Conservation (phyloP, 1,139 yeast genomes). For the Saccharomyces hybrid region DNA sequence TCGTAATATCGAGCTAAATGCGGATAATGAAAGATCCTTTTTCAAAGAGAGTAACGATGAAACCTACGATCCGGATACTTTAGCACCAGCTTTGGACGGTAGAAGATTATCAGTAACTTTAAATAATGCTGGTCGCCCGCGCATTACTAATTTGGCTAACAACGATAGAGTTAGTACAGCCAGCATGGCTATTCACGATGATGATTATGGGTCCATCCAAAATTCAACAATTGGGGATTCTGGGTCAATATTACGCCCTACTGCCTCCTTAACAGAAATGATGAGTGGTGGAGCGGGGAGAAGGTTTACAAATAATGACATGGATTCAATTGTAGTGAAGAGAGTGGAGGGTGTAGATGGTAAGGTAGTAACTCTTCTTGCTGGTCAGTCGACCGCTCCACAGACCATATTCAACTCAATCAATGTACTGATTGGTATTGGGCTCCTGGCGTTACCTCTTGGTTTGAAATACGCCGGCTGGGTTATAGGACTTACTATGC, state of each 20-base stretch:
- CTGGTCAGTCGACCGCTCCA: constrained; percentile 79
- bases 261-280: constrained; percentile 21
- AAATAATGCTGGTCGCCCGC: constrained; percentile 20
- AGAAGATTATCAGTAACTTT: constrained; percentile 46
- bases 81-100: constrained; percentile 60
- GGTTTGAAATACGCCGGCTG: constrained; percentile 79
- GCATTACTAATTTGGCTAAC: constrained; percentile 7
- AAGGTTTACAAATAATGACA: constrained; percentile 19
- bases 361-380: constrained; percentile 60
- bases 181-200: constrained; percentile 13
- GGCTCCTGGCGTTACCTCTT: constrained; percentile 73
- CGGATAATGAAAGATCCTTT: constrained; percentile 39
- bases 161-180: constrained; percentile 18
- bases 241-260: constrained; percentile 17
- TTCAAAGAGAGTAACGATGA: constrained; percentile 49
- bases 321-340: constrained; percentile 44
- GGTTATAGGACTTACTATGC: constrained; percentile 52
- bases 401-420: constrained; percentile 86
- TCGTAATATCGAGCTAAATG: constrained; percentile 42
- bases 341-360: constrained; percentile 70
- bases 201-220: constrained; percentile 29
- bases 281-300: constrained; percentile 11
- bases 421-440: constrained; percentile 80
- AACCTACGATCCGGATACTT: constrained; percentile 61
- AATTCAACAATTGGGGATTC: constrained; percentile 22